These are phyloP conservation scores for Coffea canephora DNA, from an alignment of 257 asterid species.

Conservation along the genomic window DNA sequence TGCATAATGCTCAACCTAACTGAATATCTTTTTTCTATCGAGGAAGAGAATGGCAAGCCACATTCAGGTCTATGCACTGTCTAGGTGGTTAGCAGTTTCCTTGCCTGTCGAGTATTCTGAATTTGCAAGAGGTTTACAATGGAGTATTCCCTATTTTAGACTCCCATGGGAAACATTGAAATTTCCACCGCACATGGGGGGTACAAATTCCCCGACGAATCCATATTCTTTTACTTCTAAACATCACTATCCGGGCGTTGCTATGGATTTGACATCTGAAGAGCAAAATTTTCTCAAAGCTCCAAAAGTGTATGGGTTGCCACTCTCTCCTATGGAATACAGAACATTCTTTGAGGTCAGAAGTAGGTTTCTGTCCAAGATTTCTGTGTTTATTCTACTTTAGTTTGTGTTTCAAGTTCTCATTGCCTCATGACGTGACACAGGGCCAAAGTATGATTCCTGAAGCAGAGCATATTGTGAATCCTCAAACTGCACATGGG, in stretches of 20 bases:
- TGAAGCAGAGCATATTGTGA: conserved; percentile 67
- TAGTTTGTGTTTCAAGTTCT: conserved; percentile 18
- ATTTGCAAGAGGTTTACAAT: conserved; percentile 71
- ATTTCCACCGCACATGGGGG: conserved; percentile 39
- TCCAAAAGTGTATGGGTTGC: conserved; percentile 58
- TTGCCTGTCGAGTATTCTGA: conserved; percentile 86
- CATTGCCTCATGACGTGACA: conserved; percentile 33
- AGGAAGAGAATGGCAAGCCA: conserved; percentile 83
- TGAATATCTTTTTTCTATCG: conserved; percentile 16
- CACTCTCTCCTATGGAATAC: conserved; percentile 73
- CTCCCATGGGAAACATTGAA: conserved; percentile 81
- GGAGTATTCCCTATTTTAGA: conserved; percentile 86
- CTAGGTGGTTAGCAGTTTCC: conserved; percentile 73
- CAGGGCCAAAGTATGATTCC: conserved; percentile 71
- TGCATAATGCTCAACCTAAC: not conserved
- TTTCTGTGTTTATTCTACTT: not conserved
- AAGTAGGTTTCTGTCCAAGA: not conserved
- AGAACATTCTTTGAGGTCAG: conserved; percentile 73
- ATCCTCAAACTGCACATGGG: conserved; percentile 82
- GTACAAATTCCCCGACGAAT: conserved; percentile 50
- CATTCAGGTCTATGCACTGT: conserved; percentile 75
- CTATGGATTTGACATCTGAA: conserved; percentile 36
- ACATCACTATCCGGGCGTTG: conserved; percentile 33
- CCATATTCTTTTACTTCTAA: conserved; percentile 36
- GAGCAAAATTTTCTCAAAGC: conserved; percentile 33